These are phyloP conservation scores for Penicillium sclerotiorum DNA, from an alignment of 2,329 filamentous ascomycete species.

Conservation along the genomic window DNA sequence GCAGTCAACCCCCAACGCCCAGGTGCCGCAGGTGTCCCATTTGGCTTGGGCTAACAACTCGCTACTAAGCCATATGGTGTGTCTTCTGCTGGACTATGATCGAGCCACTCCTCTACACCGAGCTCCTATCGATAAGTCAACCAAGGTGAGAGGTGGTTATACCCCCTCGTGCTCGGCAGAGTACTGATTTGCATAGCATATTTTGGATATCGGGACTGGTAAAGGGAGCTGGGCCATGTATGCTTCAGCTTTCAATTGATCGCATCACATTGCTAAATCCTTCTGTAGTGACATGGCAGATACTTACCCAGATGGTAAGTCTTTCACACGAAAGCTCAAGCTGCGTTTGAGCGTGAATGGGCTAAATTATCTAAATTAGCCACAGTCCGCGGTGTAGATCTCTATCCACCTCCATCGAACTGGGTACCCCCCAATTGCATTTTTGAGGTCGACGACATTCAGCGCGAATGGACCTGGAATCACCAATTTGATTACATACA, in stretches of 20 bases:
- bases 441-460: conserved; percentile 31
- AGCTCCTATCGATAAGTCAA: conserved; percentile 6
- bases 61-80: conserved; percentile 13
- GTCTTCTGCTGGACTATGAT: conserved; percentile 11
- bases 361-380: no score
- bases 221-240: conserved; percentile 22
- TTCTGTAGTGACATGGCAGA: conserved; percentile 20
- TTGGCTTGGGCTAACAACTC: background rate
- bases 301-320: conserved; percentile 20
- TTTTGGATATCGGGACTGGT: conserved; percentile 18
- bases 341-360: no score
- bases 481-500: conserved; percentile 30
- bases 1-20: no score
- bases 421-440: conserved; percentile 33
- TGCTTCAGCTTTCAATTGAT: background rate
- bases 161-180: background rate
- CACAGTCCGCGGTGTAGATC: conserved; percentile 26
- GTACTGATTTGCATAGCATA: conserved; percentile 1
- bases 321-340: background rate
- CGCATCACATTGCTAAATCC: background rate
- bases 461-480: conserved; percentile 27
- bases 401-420: conserved; percentile 24
- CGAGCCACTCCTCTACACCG: conserved; percentile 15
- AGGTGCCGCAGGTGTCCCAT: no score
- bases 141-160: background rate